phyloP scores from a whole-genome alignment of 2,329 filamentous ascomycete genomes.

The Bipolaris bicolor region DNA sequence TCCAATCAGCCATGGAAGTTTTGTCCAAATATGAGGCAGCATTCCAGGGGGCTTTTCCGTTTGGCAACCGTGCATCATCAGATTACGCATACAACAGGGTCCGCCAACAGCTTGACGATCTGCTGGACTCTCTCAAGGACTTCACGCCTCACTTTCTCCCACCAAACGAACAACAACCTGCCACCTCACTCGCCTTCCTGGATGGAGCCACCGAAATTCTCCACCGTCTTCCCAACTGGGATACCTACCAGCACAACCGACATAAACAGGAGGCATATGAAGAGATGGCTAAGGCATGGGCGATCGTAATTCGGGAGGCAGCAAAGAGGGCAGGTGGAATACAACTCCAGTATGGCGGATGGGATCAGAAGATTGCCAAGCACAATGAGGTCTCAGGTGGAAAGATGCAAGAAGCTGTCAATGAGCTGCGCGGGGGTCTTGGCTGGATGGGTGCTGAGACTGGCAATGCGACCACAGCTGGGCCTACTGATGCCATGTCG shows the following conservation, averaged over 20 bases:
- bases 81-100: conserved; percentile 97
- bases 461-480: conserved; percentile 25
- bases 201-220: conserved; percentile 90
- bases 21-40: conserved; percentile 80
- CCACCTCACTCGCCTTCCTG: conserved; percentile 82
- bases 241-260: conserved; percentile 83
- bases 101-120: conserved; percentile 75
- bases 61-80: conserved; percentile 79
- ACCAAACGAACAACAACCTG: conserved; percentile 84
- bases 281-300: conserved; percentile 93
- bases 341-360: conserved; percentile 84
- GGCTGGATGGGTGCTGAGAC: conserved; percentile 73
- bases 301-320: conserved; percentile 86
- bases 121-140: conserved; percentile 89
- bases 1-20: conserved; percentile 78
- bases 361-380: conserved; percentile 85
- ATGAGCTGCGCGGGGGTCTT: conserved; percentile 74
- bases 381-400: conserved; percentile 89
- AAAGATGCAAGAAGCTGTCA: conserved; percentile 78
- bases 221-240: conserved; percentile 89
- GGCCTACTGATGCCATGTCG: conserved; percentile 40
- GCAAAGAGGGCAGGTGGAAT: conserved; percentile 91
- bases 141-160: conserved; percentile 96
- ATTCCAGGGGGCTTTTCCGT: conserved; percentile 81
- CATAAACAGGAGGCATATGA: conserved; percentile 97